Conservation (phyloP, 1,139 yeast genomes). For the Suhomyces coccinellae region DNA sequence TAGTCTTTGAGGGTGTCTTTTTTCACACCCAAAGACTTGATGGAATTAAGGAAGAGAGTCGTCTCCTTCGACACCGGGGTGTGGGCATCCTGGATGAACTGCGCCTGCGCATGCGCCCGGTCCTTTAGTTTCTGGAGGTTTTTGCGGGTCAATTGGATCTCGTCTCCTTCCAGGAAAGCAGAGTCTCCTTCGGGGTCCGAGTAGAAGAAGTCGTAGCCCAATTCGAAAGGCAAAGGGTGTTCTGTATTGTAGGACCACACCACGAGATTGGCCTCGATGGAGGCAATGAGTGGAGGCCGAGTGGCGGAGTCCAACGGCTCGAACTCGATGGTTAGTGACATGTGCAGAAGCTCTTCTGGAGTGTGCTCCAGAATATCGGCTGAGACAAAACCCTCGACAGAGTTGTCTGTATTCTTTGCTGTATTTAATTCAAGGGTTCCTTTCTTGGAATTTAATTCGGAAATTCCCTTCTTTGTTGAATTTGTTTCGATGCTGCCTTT, state of each 20-base stretch:
- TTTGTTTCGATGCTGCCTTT: slow-evolving; percentile 16
- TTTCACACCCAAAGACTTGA: slow-evolving; percentile 41
- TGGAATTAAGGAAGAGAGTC: slow-evolving; percentile 40
- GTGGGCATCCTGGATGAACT: slow-evolving; percentile 36
- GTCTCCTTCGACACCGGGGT: slow-evolving; percentile 36
- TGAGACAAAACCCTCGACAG: slow-evolving; percentile 19
- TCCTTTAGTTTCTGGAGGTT: slow-evolving; percentile 42
- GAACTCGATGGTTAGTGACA: slow-evolving; percentile 32
- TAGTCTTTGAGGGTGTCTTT: slow-evolving; percentile 44
- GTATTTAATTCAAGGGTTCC: slow-evolving; percentile 11
- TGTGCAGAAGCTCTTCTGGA: slow-evolving; percentile 18
- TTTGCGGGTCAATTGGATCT: slow-evolving; percentile 34
- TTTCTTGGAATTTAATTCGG: too few relatives aligned
- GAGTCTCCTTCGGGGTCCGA: slow-evolving; percentile 23
- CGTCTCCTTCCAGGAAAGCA: slow-evolving; percentile 10
- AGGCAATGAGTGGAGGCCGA: slow-evolving; percentile 35
- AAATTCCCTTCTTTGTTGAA: too few relatives aligned
- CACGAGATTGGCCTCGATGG: slow-evolving; percentile 39
- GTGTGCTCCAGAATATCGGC: slow-evolving; percentile 31
- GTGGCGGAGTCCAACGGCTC: slow-evolving; percentile 23
- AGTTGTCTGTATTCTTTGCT: background rate
- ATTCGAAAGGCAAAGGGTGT: slow-evolving; percentile 42
- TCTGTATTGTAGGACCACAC: slow-evolving; percentile 47
- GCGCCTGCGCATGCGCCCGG: slow-evolving; percentile 33
- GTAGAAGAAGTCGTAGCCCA: slow-evolving; percentile 47